Evolutionary conservation across 2,329 filamentous ascomycete species (phyloP).

Genomic region (Xenoacremonium recifei): DNA sequence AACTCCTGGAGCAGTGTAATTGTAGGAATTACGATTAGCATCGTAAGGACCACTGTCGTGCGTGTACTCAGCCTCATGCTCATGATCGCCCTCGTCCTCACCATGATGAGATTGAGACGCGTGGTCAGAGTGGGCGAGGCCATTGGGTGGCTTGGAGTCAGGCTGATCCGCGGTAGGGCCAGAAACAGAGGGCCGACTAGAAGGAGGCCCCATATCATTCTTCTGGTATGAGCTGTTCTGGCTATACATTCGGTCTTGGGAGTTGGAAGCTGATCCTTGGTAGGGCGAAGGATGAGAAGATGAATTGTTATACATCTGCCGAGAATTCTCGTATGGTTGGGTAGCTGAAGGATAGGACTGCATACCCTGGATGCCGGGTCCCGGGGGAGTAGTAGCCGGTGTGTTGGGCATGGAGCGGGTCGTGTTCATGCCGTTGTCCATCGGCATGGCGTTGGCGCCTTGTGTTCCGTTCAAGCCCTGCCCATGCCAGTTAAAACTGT

Average conservation of each 20-base stretch:
- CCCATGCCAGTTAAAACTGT: constrained; percentile 76
- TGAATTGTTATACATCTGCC: constrained; percentile 74
- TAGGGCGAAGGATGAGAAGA: constrained; percentile 72
- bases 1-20: constrained; percentile 69
- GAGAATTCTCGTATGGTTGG: constrained; percentile 72
- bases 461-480: constrained; percentile 62
- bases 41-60: constrained; percentile 78
- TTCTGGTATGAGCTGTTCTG: constrained; percentile 73
- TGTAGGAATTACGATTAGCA: constrained; percentile 70
- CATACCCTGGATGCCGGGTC: constrained; percentile 72
- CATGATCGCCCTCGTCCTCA: constrained; percentile 70
- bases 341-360: constrained; percentile 66
- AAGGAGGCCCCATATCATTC: constrained; percentile 84
- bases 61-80: constrained; percentile 82
- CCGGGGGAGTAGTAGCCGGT: constrained; percentile 88
- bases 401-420: constrained; percentile 85
- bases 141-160: constrained; percentile 64
- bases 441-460: constrained; percentile 69
- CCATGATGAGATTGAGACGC: constrained; percentile 51
- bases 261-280: constrained; percentile 57
- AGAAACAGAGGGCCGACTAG: constrained; percentile 57
- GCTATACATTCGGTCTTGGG: constrained; percentile 65
- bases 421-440: constrained; percentile 72
- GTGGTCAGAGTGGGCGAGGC: constrained; percentile 58
- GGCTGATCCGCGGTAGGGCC: constrained; percentile 60